phyloP scores from a whole-genome alignment of 2,329 filamentous ascomycete species.

The Talaromyces sp. region DNA sequence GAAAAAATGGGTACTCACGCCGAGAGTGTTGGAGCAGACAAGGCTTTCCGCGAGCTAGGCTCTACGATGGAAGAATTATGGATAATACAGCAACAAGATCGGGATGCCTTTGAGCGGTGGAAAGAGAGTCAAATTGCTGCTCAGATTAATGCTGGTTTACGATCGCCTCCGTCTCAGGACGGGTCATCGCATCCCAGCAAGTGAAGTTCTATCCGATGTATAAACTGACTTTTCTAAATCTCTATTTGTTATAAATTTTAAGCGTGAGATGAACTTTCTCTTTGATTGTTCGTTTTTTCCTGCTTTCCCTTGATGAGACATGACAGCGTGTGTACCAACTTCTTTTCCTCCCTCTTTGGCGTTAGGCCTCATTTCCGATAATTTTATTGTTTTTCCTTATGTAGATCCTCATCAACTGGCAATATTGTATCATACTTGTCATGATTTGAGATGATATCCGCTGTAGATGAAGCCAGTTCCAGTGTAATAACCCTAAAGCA shows the following conservation, averaged over 20 bases:
- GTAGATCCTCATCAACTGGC: too few relatives aligned
- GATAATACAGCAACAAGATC: constrained; percentile 38
- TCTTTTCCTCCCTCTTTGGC: background rate
- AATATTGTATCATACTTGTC: too few relatives aligned
- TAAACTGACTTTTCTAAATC: background rate
- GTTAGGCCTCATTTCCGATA: background rate
- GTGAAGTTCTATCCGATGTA: background rate
- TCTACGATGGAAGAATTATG: constrained; percentile 44
- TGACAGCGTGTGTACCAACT: constrained; percentile 5
- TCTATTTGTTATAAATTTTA: background rate
- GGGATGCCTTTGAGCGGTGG: constrained; percentile 41
- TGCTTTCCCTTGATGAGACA: constrained; percentile 7
- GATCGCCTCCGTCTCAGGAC: constrained; percentile 16
- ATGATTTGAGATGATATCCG: too few relatives aligned
- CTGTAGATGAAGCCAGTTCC: background rate
- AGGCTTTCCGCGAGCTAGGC: constrained; percentile 40
- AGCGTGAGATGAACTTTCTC: background rate
- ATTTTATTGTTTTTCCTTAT: too few relatives aligned
- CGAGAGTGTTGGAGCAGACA: constrained; percentile 35
- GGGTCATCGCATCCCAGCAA: background rate
- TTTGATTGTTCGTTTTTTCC: background rate
- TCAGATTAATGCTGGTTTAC: constrained; percentile 39
- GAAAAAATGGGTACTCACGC: constrained; percentile 37
- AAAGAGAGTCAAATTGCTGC: constrained; percentile 44
- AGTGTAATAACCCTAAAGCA: background rate